Evolutionary conservation across 2,329 filamentous ascomycete species (phyloP).

Genomic region (Phoma herbarum): DNA sequence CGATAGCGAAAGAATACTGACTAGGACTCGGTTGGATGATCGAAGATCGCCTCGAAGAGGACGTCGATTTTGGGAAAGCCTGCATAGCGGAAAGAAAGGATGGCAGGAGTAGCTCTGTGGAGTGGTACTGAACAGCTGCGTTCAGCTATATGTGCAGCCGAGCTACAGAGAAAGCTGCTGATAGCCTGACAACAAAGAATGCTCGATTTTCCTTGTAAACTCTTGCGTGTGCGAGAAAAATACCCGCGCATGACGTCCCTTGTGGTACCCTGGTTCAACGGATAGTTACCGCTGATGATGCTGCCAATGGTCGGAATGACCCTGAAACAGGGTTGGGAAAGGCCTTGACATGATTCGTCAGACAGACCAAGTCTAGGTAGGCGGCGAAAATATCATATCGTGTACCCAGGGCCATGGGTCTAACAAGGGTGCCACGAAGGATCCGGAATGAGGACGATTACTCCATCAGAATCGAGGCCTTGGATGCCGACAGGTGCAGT

Average conservation of each 20-base stretch:
- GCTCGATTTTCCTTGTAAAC: conserved; percentile 11
- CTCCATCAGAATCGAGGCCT: conserved; percentile 11
- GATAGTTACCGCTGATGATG: conserved; percentile 10
- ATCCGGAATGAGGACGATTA: conserved; percentile 19
- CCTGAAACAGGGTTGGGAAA: conserved; percentile 13
- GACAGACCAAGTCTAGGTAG: neutral
- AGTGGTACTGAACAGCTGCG: conserved; percentile 1
- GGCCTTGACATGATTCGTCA: conserved; percentile 11
- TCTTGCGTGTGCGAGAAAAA: conserved; percentile 1
- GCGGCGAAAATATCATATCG: conserved; percentile 6
- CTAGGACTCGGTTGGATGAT: conserved; percentile 12
- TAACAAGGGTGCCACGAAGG: conserved; percentile 22
- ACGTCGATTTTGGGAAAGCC: conserved; percentile 15
- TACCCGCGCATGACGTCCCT: conserved; percentile 17
- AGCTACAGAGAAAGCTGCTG: neutral
- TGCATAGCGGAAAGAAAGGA: conserved; percentile 6
- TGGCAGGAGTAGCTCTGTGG: neutral
- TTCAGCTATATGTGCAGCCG: conserved; percentile 16
- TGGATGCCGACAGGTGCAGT: conserved; percentile 9
- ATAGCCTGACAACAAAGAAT: conserved; percentile 24
- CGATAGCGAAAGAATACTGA: conserved; percentile 18
- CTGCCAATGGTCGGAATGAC: conserved; percentile 13
- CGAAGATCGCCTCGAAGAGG: conserved; percentile 22
- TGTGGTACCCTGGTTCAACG: conserved; percentile 11
- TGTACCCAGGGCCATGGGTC: conserved; percentile 17